Evolutionary conservation across 306 rosid genomes (phyloP).

Genomic region (Fagus crenata): DNA sequence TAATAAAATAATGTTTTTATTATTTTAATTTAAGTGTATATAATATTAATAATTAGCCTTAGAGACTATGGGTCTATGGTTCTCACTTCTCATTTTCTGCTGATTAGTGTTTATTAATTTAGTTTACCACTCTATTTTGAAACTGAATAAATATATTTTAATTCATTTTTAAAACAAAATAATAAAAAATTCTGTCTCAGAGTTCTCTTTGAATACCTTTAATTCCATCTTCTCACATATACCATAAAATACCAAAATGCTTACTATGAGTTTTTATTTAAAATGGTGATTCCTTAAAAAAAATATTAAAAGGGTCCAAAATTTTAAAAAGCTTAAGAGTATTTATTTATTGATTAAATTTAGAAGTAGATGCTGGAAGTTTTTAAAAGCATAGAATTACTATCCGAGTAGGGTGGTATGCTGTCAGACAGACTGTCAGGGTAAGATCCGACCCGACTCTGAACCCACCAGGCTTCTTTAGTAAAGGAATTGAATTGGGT

Average conservation of each 20-base stretch:
- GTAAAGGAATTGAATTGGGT: background rate
- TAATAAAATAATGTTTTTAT: background rate
- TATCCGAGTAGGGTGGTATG: background rate
- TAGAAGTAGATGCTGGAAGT: background rate
- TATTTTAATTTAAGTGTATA: background rate
- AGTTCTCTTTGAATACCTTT: too few relatives aligned
- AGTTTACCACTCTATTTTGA: too few relatives aligned
- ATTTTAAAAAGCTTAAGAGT: background rate
- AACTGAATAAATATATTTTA: background rate
- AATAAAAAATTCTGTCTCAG: too few relatives aligned
- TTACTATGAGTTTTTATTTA: too few relatives aligned
- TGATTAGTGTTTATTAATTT: too few relatives aligned
- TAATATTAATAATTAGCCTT: too few relatives aligned
- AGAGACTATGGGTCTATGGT: too few relatives aligned
- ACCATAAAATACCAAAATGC: too few relatives aligned
- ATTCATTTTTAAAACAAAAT: background rate
- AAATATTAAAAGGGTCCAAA: background rate
- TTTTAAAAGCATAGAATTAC: background rate
- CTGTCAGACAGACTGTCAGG: background rate
- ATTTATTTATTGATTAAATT: background rate
- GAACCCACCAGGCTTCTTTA: background rate
- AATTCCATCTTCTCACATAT: too few relatives aligned
- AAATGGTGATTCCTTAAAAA: too few relatives aligned
- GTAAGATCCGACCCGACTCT: background rate
- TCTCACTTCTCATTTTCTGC: too few relatives aligned